Evolutionary conservation across 192 early-diverging fungal species (phyloP), one percentile per base, ranked within the genome.

Genomic region (Phlyctochytrium arcticum): DNA sequence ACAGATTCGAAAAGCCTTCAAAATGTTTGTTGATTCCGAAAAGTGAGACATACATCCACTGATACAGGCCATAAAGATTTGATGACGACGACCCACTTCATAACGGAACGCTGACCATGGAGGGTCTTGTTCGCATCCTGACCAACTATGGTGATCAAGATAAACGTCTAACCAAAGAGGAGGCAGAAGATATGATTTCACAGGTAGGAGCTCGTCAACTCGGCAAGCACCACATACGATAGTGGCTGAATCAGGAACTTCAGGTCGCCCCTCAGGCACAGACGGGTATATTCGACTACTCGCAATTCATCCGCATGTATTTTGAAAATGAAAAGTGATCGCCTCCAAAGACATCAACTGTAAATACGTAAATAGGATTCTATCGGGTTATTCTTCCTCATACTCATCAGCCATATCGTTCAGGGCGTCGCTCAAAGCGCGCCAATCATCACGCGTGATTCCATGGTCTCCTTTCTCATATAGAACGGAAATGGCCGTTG

Each of bases 221-320:
- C n/a, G n/a, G n/a, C n/a, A n/a, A n/a, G n/a, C n/a, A n/a, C n/a
- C n/a, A n/a, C n/a, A n/a, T n/a, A n/a, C n/a, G n/a, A n/a, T n/a
- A n/a, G n/a, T n/a, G n/a, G n/a, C n/a, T n/a, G n/a, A n/a, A n/a
- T n/a, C n/a, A n/a, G 12, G 32, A 8, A 26, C 50, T 17, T 53
- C 39, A 79, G 77, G 80, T 82, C 10, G 76, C 70, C 39, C 76
- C 80, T 26, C 73, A 78, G 56, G 70, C 68, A 36, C 68, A 80
- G 35, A 70, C 72, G n/a, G 69, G 68, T 6, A 61, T 68, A 12
- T 82, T 82, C 54, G 72, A 82, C 49, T 82, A 79, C 51, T 26
- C 30, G 17, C 74, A 82, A 60, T 82, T 82, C 50, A 74, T 79
- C 19, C 60, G 54, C 15, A 79, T 82, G 70, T 82, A 78, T 46